Evolutionary conservation across 1,139 yeast species (phyloP), one percentile per base, ranked within the genome.

Genomic region (Scheffersomyces insectosa): DNA sequence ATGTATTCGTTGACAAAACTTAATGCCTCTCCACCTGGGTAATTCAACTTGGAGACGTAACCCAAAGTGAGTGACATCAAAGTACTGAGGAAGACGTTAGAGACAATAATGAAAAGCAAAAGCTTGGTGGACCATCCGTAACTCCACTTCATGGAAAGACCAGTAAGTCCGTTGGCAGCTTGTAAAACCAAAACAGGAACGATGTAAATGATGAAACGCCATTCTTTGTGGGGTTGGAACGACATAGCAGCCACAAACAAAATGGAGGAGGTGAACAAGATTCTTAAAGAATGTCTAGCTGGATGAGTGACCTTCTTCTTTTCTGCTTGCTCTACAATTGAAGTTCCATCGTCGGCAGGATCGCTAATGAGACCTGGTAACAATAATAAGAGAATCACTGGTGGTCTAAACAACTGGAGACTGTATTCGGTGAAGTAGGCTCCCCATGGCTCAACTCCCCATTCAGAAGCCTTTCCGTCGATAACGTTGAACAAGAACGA

Each of bases 161-260:
- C 65, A 0, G 82, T 68, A 28, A 86, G 72, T 1, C 87, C 88
- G 41, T 77, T 72, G 4, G 95, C 85, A 3, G 88, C 91, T 34
- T 77, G 62, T 30, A 85, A 57, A 0, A 86, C 79, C 45, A 88
- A 62, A 0, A 86, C 70, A 2, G 98, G 97, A 9, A 85, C 66
- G 0, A 82, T 70, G 59, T 91, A 93, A 12, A 85, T 68, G 41
- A 93, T 81, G 54, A 91, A 93, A 53, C 98, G 77, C 96, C 96
- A 89, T 68, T 93, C 98, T 62, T 91, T 93, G 55, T 91, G 98
- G 1, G 95, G 93, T 60, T 87, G 95, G 43, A 85, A 62, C 0
- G 97, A 90, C 77, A 90, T 77, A 2, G 79, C 60, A 2, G 70
- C 52, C 28, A 89, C 74, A 59, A 70, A 91, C 9, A 80, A 41